Evolutionary conservation across 2,329 filamentous ascomycete genomes (phyloP), one percentile per base, ranked within the genome.

Genomic region (Fusarium sp.): DNA sequence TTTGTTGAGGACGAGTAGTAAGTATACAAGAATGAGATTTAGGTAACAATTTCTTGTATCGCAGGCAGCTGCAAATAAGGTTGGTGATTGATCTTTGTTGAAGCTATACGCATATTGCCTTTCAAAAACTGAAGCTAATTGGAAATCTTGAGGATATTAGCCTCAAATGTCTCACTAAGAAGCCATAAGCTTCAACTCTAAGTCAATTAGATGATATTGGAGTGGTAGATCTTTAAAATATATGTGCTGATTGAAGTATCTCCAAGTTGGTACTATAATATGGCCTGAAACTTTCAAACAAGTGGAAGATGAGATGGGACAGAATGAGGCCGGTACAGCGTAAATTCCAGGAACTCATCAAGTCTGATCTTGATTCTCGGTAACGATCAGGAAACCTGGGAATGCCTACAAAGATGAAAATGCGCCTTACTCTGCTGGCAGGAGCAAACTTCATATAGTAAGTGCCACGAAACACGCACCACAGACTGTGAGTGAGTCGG

Each of bases 141-240:
- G 0, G 38, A 8, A 22, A 8, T 13, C 18, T 22, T 41, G 13
- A 8, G 12, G 5, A 0, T 3, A 41, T 22, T 1, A 14, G 20
- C 20, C 9, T 14, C 0, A 9, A 9, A 14, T 41, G 13, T 22
- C 12, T 41, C 8, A 1, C 22, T 1, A 12, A 41, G 38, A 22
- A 0, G 38, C 6, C 8, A 22, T 22, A 41, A 41, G 20, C 13
- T 41, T 22, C 6, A 13, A 41, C 13, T 41, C 38, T 22, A 8
- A 39, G 22, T 22, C 20, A n/a, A 15, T 5, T 10, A 22, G 39
- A 9, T 10, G 24, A 28, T 8, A 6, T 15, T 22, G 1, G 9
- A 14, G 13, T 22, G 26, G 26, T 17, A 22, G 20, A 48, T 14
- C 0, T 28, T 10, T 2, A 4, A 22, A 18, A 7, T 2, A 22